Percentiles rank a stretch among this genome's conserved stretches.
Conservation (phyloP, 495 filamentous ascomycete genomes). For the Penicillium chermesinum region DNA sequence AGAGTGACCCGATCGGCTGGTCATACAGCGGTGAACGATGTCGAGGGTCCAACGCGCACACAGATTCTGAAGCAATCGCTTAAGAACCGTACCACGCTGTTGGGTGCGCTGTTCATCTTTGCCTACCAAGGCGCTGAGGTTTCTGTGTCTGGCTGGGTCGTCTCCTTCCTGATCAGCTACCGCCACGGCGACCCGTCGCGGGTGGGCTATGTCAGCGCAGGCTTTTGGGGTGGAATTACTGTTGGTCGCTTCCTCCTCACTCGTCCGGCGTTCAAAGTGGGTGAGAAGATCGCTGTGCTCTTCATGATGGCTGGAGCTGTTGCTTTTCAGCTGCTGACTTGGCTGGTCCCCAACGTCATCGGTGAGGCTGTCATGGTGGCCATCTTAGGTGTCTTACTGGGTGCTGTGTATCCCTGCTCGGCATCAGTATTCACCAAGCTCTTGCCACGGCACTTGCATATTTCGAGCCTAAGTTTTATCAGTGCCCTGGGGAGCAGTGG, state of each 20-base stretch:
- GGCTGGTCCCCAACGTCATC: conserved; percentile 67
- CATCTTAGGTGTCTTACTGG: conserved; percentile 71
- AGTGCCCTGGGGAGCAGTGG: conserved; percentile 69
- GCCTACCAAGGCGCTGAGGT: conserved; percentile 78
- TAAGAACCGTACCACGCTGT: conserved; percentile 55
- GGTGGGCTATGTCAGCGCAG: conserved; percentile 76
- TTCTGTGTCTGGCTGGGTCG: conserved; percentile 74
- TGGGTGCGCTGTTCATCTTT: conserved; percentile 74
- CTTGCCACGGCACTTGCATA: conserved; percentile 57
- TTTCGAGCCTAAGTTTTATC: conserved; percentile 64
- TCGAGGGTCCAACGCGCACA: conserved; percentile 65
- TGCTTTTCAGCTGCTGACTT: conserved; percentile 65
- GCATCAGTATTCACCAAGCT: conserved; percentile 60
- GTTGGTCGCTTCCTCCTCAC: conserved; percentile 65
- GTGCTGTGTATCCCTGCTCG: conserved; percentile 71
- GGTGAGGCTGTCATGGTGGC: conserved; percentile 65
- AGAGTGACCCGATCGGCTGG: conserved; percentile 28
- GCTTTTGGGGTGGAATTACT: conserved; percentile 79
- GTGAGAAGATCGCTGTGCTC: conserved; percentile 64
- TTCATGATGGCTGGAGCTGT: conserved; percentile 54
- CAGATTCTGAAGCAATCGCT: conserved; percentile 47
- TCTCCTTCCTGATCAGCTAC: conserved; percentile 68
- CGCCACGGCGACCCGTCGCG: conserved; percentile 59
- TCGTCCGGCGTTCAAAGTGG: conserved; percentile 56
- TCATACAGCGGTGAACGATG: not conserved